Percentiles rank a stretch among this genome's conserved stretches.
Evolutionary conservation across 768 basidiomycete genomes (phyloP).

Genomic region (Exidia glandulosa): DNA sequence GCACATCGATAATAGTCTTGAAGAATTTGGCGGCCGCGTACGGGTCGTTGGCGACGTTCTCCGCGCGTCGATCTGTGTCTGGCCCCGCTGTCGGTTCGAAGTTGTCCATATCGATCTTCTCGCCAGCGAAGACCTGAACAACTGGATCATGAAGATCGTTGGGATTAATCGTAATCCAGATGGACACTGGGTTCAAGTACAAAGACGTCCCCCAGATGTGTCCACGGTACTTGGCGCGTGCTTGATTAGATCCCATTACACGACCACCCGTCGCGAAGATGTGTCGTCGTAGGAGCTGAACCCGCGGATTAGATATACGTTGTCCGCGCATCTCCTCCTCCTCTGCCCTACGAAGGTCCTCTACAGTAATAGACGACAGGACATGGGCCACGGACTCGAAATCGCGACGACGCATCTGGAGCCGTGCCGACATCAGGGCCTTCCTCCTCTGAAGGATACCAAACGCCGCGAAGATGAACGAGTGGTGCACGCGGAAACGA

Average conservation of each 20-base stretch:
- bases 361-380: constrained; percentile 15
- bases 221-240: constrained; percentile 6
- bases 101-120: constrained; percentile 30
- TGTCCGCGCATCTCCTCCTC: constrained; percentile 19
- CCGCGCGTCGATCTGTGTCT: constrained; percentile 6
- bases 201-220: constrained; percentile 29
- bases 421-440: constrained; percentile 13
- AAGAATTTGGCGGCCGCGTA: constrained; percentile 33
- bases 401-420: constrained; percentile 22
- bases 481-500: neutral
- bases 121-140: constrained; percentile 32
- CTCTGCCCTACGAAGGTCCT: constrained; percentile 21
- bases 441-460: constrained; percentile 2
- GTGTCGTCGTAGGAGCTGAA: constrained; percentile 7
- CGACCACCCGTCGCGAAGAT: constrained; percentile 9
- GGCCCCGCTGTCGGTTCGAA: constrained; percentile 22
- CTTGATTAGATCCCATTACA: constrained; percentile 11
- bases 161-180: constrained; percentile 38
- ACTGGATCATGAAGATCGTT: constrained; percentile 31
- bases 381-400: constrained; percentile 14
- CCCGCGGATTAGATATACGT: neutral
- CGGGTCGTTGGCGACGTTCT: constrained; percentile 27
- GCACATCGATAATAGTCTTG: constrained; percentile 20
- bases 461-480: constrained; percentile 3
- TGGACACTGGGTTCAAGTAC: constrained; percentile 17